Conservation (phyloP, 768 basidiomycete species). For the Russula virescens region DNA sequence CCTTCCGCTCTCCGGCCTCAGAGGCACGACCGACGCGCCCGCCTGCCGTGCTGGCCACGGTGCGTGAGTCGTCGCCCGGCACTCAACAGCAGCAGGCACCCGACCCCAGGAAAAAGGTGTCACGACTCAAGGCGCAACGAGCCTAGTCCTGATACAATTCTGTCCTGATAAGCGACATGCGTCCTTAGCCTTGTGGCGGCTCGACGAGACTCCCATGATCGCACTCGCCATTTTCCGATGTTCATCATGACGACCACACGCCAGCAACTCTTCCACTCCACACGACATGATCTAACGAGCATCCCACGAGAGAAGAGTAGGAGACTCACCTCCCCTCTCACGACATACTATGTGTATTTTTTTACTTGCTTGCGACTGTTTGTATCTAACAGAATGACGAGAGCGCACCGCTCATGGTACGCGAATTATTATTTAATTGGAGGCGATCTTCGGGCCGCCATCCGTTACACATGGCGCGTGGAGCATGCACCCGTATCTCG, state of each 20-base stretch:
- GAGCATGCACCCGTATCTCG: too few relatives aligned
- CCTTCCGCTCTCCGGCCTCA: constrained; percentile 22
- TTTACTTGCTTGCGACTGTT: background rate
- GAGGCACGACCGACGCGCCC: constrained; percentile 21
- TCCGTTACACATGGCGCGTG: too few relatives aligned
- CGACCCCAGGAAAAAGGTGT: constrained; percentile 24
- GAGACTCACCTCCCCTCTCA: background rate
- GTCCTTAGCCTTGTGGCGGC: background rate
- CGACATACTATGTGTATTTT: background rate
- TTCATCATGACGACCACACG: background rate
- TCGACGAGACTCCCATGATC: too few relatives aligned
- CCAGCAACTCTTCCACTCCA: background rate
- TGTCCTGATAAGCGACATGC: background rate
- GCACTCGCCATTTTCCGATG: background rate
- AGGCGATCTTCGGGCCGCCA: background rate
- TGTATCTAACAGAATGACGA: background rate
- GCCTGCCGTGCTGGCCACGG: constrained; percentile 24
- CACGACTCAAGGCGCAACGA: constrained; percentile 28
- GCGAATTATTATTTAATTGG: background rate
- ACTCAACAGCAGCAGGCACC: background rate
- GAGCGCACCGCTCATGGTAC: background rate
- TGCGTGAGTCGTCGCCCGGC: constrained; percentile 15
- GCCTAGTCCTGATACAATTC: constrained; percentile 7
- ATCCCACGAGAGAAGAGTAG: background rate
- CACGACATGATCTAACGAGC: background rate